Evolutionary conservation across 345 rosid species (phyloP), one percentile per base, ranked within the genome.

Genomic region (Erodium maritimum): DNA sequence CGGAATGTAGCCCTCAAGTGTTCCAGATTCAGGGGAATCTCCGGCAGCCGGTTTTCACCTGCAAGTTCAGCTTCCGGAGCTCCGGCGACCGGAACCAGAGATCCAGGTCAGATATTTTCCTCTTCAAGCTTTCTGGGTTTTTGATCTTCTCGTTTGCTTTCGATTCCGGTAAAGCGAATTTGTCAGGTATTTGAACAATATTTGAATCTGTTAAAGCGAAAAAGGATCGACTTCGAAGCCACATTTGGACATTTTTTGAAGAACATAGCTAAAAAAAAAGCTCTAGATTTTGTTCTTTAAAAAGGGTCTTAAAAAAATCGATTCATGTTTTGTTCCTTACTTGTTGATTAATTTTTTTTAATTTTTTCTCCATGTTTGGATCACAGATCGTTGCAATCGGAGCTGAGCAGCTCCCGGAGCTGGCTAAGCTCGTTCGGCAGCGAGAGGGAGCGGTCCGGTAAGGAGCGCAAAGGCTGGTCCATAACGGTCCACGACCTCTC

Each of bases 1-100:
- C 97, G 0, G 97, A 88, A 55, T 91, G 97, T 56, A 91, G 97
- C 60, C 97, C 97, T 5, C 97, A 88, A 64, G 90, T 91, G 51
- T 84, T 88, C 57, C 96, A 82, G 73, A 84, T 91, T 67, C 93
- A 75, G 69, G 98, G 95, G 16, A 84, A 69, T 60, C 82, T 88
- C 52, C 65, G 83, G 11, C 98, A 91, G 57, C 98, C 98, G 1
- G 98, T 91, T 55, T 91, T 91, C 75, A 84, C 96, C 51, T 91
- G 98, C 82, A 80, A 84, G 65, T 91, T 91, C 87, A 86, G 83
- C 69, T 81, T 85, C 60, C 77, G 95, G 65, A 77, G 61, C 70
- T 74, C 83, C 51, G 80, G 83, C 6, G 93, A 84, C 73, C 84
- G 88, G 14, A 76, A 71, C 66, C 87, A 75, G 56, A 67, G 84